These are phyloP conservation scores for Zasmidium cellare DNA, from an alignment of 2,329 filamentous ascomycete species.

Conservation along the genomic window DNA sequence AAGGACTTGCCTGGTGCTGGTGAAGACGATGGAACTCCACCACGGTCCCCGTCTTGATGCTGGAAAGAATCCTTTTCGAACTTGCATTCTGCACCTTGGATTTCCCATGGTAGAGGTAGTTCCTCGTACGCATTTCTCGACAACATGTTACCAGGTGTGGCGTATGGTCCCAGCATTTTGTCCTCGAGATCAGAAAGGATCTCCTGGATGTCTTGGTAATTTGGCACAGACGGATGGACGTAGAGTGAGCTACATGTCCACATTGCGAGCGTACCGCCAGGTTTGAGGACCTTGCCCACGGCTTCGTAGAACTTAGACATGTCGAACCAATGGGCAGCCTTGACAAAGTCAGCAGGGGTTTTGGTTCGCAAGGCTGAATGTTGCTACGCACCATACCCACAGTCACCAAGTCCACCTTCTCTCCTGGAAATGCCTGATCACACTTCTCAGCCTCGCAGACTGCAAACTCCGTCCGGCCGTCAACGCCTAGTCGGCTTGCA, in stretches of 20 bases:
- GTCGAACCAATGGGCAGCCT: slow-evolving; percentile 57
- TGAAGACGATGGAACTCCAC: slow-evolving; percentile 25
- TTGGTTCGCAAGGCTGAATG: too few species aligned
- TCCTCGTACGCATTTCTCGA: slow-evolving; percentile 42
- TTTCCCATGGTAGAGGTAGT: slow-evolving; percentile 53
- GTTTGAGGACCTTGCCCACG: slow-evolving; percentile 50
- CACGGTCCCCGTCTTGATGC: slow-evolving; percentile 46
- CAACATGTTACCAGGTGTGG: slow-evolving; percentile 46
- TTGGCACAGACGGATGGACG: slow-evolving; percentile 39
- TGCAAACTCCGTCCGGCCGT: slow-evolving; percentile 14
- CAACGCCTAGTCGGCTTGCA: slow-evolving; percentile 5
- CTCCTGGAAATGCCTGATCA: slow-evolving; percentile 8
- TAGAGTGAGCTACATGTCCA: slow-evolving; percentile 44
- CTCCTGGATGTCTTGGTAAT: slow-evolving; percentile 44
- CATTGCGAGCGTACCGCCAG: slow-evolving; percentile 57
- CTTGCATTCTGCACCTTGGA: slow-evolving; percentile 31
- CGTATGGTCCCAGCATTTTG: slow-evolving; percentile 40
- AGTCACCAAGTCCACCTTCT: slow-evolving; percentile 24
- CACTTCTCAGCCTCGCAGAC: slow-evolving; percentile 18
- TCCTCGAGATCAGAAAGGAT: slow-evolving; percentile 42
- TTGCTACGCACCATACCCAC: slow-evolving; percentile 22
- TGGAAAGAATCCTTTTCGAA: slow-evolving; percentile 43
- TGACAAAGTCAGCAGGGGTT: neutral
- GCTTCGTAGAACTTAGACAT: slow-evolving; percentile 52
- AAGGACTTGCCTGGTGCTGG: slow-evolving; percentile 16